Evolutionary conservation across 1,284 basidiomycete species (phyloP), one percentile per base, ranked within the genome.

Genomic region (Ceratobasidium papillatum): DNA sequence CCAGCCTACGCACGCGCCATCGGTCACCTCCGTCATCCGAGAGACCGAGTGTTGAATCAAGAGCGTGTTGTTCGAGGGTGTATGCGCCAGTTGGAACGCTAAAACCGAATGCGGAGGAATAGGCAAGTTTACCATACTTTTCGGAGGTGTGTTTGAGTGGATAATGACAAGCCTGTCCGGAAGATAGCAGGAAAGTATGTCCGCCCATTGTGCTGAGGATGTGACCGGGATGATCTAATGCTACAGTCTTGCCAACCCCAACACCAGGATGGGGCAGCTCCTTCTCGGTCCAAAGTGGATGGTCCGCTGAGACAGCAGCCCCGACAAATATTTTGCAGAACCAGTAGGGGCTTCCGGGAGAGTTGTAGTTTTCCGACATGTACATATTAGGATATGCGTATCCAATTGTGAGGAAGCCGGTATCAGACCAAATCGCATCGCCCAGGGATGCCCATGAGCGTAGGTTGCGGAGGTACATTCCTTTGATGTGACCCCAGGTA

Each of bases 341-440:
- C 92, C 92, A 93, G 81, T 93, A 94, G 0, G 90, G 90, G n/a
- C 90, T 92, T 66, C 91, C 91, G 0, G 91, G 90, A 0, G 90
- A 91, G 80, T 92, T 93, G 83, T 94, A 93, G 82, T 91, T 92
- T 80, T 93, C 82, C 30, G 75, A 78, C 64, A 75, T 74, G 69
- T 77, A 76, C 76, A 75, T 77, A 79, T 92, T 92, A 27, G 91
- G 90, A 79, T 91, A 93, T 73, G 84, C 83, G 79, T 86, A 94
- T 1, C 91, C 91, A 78, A 94, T 90, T 7, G 90, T 93, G 65
- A 93, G 83, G 0, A 90, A 92, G 5, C 91, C 90, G 78, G 91
- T 89, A 19, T 87, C 81, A 77, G 80, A 82, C 82, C 74, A 84
- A 81, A 75, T 82, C 36, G 86, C 77, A 45, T 69, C 74, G 27